Evolutionary conservation across 352 stramenopile species (phyloP).

Genomic region (Thalassiosira mediterranea): DNA sequence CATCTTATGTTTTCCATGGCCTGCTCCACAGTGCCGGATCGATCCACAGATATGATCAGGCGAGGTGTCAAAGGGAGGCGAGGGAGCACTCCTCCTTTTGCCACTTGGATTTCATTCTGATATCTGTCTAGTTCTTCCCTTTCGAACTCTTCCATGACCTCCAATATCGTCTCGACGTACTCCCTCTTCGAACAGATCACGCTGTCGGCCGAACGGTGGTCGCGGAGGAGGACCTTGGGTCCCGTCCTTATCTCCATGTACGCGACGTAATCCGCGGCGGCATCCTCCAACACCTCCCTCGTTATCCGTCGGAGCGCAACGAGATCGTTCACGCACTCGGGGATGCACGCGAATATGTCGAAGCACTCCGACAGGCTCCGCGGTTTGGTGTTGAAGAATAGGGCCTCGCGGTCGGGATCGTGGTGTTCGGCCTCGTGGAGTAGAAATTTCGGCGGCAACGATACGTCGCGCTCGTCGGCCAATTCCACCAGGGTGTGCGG

Average conservation of each 20-base stretch:
- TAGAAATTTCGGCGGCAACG: conserved; percentile 72
- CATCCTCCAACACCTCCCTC: conserved; percentile 68
- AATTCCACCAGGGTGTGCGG: conserved; percentile 87
- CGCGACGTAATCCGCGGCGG: conserved; percentile 59
- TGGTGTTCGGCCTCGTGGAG: conserved; percentile 22
- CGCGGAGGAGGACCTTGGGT: conserved; percentile 55
- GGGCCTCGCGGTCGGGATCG: conserved; percentile 3
- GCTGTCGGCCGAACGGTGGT: conserved; percentile 1
- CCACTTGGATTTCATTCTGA: conserved; percentile 21
- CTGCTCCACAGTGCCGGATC: conserved; percentile 54
- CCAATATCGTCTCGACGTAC: conserved; percentile 68
- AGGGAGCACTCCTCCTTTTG: neutral
- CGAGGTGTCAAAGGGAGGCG: conserved; percentile 56
- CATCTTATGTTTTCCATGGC: conserved; percentile 63
- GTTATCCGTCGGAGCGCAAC: conserved; percentile 57
- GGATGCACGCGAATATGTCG: conserved; percentile 69
- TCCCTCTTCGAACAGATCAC: conserved; percentile 45
- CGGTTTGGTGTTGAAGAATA: conserved; percentile 58
- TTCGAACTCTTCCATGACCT: conserved; percentile 62
- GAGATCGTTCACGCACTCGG: conserved; percentile 60
- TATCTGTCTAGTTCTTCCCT: conserved; percentile 36
- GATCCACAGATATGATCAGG: conserved; percentile 74
- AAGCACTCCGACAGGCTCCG: conserved; percentile 70
- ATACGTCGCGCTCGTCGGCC: conserved; percentile 82
- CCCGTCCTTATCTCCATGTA: conserved; percentile 77